Evolutionary conservation across 208 protist species (phyloP).

Genomic region (Phytomonas serpens): DNA sequence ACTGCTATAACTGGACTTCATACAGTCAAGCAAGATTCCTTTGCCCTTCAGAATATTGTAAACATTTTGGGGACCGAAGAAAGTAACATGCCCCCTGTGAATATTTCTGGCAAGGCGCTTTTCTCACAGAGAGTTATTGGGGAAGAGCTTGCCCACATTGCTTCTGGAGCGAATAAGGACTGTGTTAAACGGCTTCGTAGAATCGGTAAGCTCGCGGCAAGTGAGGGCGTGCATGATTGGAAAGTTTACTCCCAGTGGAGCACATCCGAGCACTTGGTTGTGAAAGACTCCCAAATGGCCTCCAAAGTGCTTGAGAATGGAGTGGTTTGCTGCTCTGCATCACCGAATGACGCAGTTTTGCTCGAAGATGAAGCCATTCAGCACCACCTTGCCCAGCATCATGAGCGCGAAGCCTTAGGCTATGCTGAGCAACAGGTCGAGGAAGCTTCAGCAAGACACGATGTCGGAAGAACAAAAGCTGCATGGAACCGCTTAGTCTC

Average conservation of each 20-base stretch:
- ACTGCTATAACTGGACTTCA: slow-evolving; percentile 26
- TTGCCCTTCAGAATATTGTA: slow-evolving; percentile 37
- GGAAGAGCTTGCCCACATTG: slow-evolving; percentile 5
- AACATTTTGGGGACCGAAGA: slow-evolving; percentile 10
- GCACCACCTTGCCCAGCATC: slow-evolving; percentile 56
- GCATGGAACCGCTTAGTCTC: slow-evolving; percentile 67
- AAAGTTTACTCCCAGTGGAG: slow-evolving; percentile 80
- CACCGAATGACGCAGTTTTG: slow-evolving; percentile 33
- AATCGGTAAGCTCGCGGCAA: slow-evolving; percentile 52
- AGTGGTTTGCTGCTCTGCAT: slow-evolving; percentile 53
- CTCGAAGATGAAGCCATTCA: slow-evolving; percentile 49
- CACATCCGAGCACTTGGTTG: slow-evolving; percentile 30
- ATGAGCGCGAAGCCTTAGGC: slow-evolving; percentile 60
- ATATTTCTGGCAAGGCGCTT: not conserved
- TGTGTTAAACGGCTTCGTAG: slow-evolving; percentile 32
- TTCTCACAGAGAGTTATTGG: slow-evolving; percentile 22
- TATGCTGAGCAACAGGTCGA: slow-evolving; percentile 75
- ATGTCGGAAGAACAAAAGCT: slow-evolving; percentile 28
- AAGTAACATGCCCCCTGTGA: not conserved
- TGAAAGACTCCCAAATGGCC: slow-evolving; percentile 53
- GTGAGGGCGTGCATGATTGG: slow-evolving; percentile 53
- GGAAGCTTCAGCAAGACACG: slow-evolving; percentile 29
- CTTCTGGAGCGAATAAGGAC: slow-evolving; percentile 15
- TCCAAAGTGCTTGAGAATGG: slow-evolving; percentile 69
- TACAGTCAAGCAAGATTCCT: slow-evolving; percentile 22